phyloP scores from a whole-genome alignment of 495 filamentous ascomycete species.

The Aspergillus biplanus region DNA sequence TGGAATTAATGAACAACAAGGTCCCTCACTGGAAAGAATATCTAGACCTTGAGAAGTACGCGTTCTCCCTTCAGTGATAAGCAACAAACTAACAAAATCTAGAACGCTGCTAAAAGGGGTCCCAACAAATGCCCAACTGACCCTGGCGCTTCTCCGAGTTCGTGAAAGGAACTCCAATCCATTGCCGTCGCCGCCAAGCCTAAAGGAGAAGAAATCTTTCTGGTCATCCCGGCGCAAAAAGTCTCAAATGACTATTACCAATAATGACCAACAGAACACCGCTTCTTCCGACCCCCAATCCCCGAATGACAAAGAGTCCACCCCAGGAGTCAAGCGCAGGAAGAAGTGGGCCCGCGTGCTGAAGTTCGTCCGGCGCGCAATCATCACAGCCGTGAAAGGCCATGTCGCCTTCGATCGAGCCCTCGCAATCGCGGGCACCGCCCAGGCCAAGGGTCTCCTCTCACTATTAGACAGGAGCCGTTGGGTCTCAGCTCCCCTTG shows the following conservation, averaged over 20 bases:
- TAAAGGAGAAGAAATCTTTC: slow-evolving; percentile 54
- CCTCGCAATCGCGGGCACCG: slow-evolving; percentile 63
- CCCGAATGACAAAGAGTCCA: slow-evolving; percentile 7
- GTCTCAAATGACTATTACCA: slow-evolving; percentile 1
- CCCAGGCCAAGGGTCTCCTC: slow-evolving; percentile 68
- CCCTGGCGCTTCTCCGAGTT: slow-evolving; percentile 80
- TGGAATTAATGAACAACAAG: slow-evolving; percentile 65
- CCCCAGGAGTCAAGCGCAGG: slow-evolving; percentile 1
- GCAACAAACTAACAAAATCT: slow-evolving; percentile 46
- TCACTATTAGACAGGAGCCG: slow-evolving; percentile 61
- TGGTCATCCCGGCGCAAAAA: slow-evolving; percentile 45
- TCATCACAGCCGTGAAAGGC: slow-evolving; percentile 67
- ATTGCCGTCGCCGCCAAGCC: slow-evolving; percentile 72
- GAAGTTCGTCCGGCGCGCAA: slow-evolving; percentile 68
- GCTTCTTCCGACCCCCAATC: slow-evolving; percentile 1
- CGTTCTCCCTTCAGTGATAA: slow-evolving; percentile 4
- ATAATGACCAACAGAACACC: not conserved
- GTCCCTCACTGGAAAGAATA: slow-evolving; percentile 78
- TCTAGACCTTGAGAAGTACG: slow-evolving; percentile 68
- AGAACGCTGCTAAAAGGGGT: slow-evolving; percentile 72
- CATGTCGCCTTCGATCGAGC: slow-evolving; percentile 69
- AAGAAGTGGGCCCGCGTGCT: slow-evolving; percentile 49
- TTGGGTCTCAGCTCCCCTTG: slow-evolving; percentile 46
- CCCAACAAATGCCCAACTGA: slow-evolving; percentile 85
- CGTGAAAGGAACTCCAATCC: slow-evolving; percentile 82